These are phyloP conservation scores for Pyrrhoderma lamaoense DNA, from an alignment of 1,284 basidiomycete species.

Conservation along the genomic window DNA sequence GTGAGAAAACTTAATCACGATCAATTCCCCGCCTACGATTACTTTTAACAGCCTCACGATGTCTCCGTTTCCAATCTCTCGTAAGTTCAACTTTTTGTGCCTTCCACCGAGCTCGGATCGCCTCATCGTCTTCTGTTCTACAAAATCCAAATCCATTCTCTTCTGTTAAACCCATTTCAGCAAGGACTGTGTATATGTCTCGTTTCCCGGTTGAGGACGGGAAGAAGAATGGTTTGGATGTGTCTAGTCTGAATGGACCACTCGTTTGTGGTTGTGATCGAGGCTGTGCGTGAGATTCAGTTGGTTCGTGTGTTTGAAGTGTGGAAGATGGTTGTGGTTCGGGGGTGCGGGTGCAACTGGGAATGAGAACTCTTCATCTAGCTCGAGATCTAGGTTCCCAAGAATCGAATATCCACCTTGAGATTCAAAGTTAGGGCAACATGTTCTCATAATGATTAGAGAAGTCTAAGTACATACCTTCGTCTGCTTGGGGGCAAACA, in stretches of 20 bases:
- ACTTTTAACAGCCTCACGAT: slow-evolving; percentile 70
- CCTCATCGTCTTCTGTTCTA: slow-evolving; percentile 46
- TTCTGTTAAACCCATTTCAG: slow-evolving; percentile 18
- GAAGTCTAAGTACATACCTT: slow-evolving; percentile 46
- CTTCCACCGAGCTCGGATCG: slow-evolving; percentile 69
- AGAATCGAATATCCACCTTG: slow-evolving; percentile 57
- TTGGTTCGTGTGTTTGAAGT: slow-evolving; percentile 9
- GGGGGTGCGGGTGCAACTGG: slow-evolving; percentile 17
- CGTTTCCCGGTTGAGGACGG: slow-evolving; percentile 26
- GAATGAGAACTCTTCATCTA: slow-evolving; percentile 32
- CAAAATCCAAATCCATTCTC: slow-evolving; percentile 27
- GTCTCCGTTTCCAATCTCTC: slow-evolving; percentile 71
- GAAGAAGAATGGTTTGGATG: slow-evolving; percentile 57
- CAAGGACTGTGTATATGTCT: slow-evolving; percentile 23
- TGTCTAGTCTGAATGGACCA: slow-evolving; percentile 32
- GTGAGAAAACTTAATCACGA: too few species aligned
- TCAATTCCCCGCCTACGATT: slow-evolving; percentile 48
- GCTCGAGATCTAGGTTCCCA: slow-evolving; percentile 54
- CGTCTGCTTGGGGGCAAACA: slow-evolving; percentile 64
- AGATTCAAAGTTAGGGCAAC: too few species aligned
- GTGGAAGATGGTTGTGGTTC: too few species aligned
- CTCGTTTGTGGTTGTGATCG: neutral
- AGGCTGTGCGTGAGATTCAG: neutral
- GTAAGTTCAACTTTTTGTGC: slow-evolving; percentile 63
- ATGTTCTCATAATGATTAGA: too few species aligned